Evolutionary conservation across 768 basidiomycete genomes (phyloP), one percentile per base, ranked within the genome.

Genomic region (Termitomyces sp.): DNA sequence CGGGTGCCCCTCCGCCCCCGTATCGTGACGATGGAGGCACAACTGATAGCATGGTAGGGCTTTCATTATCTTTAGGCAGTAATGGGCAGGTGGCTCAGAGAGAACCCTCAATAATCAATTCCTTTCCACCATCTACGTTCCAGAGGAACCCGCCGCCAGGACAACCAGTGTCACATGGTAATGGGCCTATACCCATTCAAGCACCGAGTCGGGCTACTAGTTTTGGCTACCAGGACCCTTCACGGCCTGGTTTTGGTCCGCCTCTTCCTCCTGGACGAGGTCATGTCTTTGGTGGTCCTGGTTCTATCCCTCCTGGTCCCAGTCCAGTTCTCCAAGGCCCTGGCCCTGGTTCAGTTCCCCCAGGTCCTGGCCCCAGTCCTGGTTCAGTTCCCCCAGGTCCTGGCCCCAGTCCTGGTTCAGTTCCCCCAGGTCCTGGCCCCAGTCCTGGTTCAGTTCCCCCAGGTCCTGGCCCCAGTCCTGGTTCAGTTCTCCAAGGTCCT

Each of bases 91-190:
- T 67, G 25, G 64, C 61, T 14, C 71, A 70, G 34, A 61, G 68
- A 56, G 58, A 65, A 4, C 69, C 70, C n/a, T 62, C 70, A n/a
- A 54, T 70, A 36, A 70, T 61, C 43, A 66, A 69, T 56, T 66
- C 67, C 43, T 52, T 58, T 11, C 66, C 63, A 38, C 60, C 60
- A 4, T 65, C 70, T 15, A 58, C 66, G 48, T 66, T 66, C 53
- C 64, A 63, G 45, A 63, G 65, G 36, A 60, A 61, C 15, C 64
- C 68, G 10, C 56, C 67, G 10, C 31, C 71, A 46, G 74, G 73
- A 38, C 77, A 72, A 59, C 74, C 77, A 43, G 72, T 79, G 37
- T 45, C 65, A 47, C 67, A 70, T 65, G 65, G 65, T 31, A 61
- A 57, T 43, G 60, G 57, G 4, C 56, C 51, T 11, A 20, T 38